phyloP scores from a whole-genome alignment of 768 basidiomycete genomes.

The Lepiota subincarnata region DNA sequence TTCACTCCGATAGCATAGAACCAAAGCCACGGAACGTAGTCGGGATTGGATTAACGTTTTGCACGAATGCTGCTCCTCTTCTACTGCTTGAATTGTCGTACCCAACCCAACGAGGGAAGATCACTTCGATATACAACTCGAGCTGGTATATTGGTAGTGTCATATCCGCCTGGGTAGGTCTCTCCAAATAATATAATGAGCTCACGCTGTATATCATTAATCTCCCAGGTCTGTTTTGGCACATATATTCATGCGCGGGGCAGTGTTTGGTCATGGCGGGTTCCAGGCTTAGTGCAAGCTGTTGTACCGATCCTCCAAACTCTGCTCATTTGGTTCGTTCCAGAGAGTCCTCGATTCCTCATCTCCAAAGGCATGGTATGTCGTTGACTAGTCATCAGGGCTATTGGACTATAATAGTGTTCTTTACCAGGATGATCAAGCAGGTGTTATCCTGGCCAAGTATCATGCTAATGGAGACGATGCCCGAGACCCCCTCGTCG shows the following conservation, averaged over 20 bases:
- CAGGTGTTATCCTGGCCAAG: slow-evolving; percentile 57
- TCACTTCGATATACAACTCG: slow-evolving; percentile 65
- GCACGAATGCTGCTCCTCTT: slow-evolving; percentile 58
- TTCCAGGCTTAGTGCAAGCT: slow-evolving; percentile 62
- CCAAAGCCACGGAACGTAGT: slow-evolving; percentile 33
- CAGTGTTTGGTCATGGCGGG: slow-evolving; percentile 59
- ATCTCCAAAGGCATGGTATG: slow-evolving; percentile 56
- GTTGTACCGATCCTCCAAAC: slow-evolving; percentile 54
- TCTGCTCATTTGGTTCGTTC: slow-evolving; percentile 55
- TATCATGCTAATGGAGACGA: slow-evolving; percentile 67
- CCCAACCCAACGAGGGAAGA: slow-evolving; percentile 62
- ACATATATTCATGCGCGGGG: slow-evolving; percentile 32
- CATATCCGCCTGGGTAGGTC: slow-evolving; percentile 43
- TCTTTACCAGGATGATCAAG: slow-evolving; percentile 45
- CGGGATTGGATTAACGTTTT: slow-evolving; percentile 60
- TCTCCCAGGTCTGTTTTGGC: slow-evolving; percentile 36
- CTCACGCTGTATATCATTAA: slow-evolving; percentile 1
- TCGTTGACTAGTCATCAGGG: background rate
- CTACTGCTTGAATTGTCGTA: slow-evolving; percentile 65
- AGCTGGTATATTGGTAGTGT: slow-evolving; percentile 76
- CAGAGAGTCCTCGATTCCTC: slow-evolving; percentile 66
- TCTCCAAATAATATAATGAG: background rate
- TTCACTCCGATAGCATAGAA: background rate
- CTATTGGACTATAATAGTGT: background rate
- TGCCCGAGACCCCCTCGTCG: slow-evolving; percentile 55